Base-by-base conservation (phyloP, 2,329 filamentous ascomycete species). In the Chaetomiaceae sp. region DNA sequence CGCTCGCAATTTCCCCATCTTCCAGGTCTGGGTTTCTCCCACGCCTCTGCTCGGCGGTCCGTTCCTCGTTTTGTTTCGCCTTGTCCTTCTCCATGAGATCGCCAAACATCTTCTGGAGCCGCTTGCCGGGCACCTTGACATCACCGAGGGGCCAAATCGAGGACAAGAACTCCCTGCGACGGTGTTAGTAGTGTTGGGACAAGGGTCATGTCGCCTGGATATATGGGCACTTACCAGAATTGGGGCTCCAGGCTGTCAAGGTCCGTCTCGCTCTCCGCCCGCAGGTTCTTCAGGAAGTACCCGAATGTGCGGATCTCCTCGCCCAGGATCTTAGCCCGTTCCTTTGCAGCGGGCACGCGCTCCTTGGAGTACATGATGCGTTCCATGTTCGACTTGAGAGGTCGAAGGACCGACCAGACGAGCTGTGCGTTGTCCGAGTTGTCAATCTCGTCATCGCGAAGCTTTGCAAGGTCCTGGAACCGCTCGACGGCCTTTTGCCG, bases 61-160 rank as follows among this genome's bases (percentile, higher is more conserved):
- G 58, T 5, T 62, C 61, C n/a, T 63, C 60, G 7, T 56, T 56
- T 10, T 58, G 59, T 13, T 61, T 59, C 44, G 57, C 59, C 41
- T 61, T 61, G 48, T 68, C 66, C 55, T 66, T 66, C 30, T 65
- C 63, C 20, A 61, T 51, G 19, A 70, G 62, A 6, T 65, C 62
- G 25, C 63, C 60, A 56, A 67, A 70, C 66, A 70, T 70, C 34
- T 59, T 61, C 33, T 67, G 65, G 17, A 70, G 62, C 44, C 66
- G 62, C 55, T 62, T 60, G 17, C 68, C 68, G 1, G 67, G 65
- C 6, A 70, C 67, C 14, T 63, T 66, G 25, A 67, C 63, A 5
- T 70, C 65, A 21, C 66, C 65, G 20, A 70, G 61, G 10, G 67
- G 67, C 67, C 67, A 70, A 47, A 70, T 68, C 7, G 66, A 68